A percentile compares a stretch with the other conserved stretches of the same genome.
phyloP scores from a whole-genome alignment of 164 flowering plant genomes.

The Macadamia integrifolia region DNA sequence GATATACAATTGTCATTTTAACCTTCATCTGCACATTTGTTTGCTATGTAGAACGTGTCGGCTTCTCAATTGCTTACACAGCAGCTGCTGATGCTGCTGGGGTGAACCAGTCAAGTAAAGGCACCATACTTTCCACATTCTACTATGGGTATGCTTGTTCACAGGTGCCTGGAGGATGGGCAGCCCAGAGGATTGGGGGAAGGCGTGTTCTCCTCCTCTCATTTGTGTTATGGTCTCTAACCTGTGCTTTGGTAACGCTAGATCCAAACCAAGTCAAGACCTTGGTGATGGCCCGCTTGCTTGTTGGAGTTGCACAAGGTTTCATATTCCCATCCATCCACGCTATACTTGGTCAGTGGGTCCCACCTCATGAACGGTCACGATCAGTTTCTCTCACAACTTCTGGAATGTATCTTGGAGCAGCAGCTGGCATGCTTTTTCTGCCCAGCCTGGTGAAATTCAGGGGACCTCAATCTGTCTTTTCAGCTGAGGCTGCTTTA shows the following conservation, averaged over 20 bases:
- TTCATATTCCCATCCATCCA: constrained; percentile 94
- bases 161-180: constrained; percentile 95
- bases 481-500: constrained; percentile 64
- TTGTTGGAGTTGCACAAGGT: constrained; percentile 92
- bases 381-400: constrained; percentile 91
- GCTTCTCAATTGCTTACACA: constrained; percentile 88
- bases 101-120: constrained; percentile 72
- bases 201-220: constrained; percentile 75
- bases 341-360: constrained; percentile 92
- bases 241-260: constrained; percentile 65
- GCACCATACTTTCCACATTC: constrained; percentile 76
- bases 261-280: constrained; percentile 53
- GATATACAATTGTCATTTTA: constrained; percentile 69
- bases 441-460: constrained; percentile 77
- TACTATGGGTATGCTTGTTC: constrained; percentile 90
- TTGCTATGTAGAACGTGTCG: constrained; percentile 86
- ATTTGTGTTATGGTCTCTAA: constrained; percentile 75
- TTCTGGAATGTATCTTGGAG: constrained; percentile 93
- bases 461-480: constrained; percentile 73
- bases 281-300: constrained; percentile 70
- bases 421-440: constrained; percentile 82
- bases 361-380: constrained; percentile 90
- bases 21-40: constrained; percentile 75
- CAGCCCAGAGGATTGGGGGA: constrained; percentile 82
- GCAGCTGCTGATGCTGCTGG: constrained; percentile 82